Conservation (phyloP, 2,329 filamentous ascomycete genomes). For the Fusarium pseudocircinatum region DNA sequence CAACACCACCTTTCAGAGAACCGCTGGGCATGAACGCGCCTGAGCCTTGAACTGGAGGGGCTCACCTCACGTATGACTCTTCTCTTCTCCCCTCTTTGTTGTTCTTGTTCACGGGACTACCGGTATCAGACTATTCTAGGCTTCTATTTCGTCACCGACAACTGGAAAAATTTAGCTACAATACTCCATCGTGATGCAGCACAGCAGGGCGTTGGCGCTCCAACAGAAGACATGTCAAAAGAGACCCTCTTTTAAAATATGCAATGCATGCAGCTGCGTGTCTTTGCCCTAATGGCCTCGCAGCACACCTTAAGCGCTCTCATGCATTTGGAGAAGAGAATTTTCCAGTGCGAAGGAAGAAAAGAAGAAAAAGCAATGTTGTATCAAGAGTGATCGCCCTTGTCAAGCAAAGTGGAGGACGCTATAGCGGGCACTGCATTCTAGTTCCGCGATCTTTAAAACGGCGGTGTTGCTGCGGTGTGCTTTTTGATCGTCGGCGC, state of each 20-base stretch:
- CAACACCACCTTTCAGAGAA: constrained; percentile 30
- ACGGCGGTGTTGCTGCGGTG: constrained; percentile 28
- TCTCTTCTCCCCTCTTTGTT: constrained; percentile 5
- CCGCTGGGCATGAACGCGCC: constrained; percentile 43
- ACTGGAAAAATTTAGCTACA: constrained; percentile 9
- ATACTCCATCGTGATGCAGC: constrained; percentile 38
- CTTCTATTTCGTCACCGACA: constrained; percentile 39
- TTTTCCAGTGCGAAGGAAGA: constrained; percentile 37
- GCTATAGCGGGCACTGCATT: constrained; percentile 36
- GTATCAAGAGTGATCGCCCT: constrained; percentile 20
- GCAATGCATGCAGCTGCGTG: constrained; percentile 37
- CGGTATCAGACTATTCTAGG: constrained; percentile 17
- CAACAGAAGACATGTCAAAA: constrained; percentile 25
- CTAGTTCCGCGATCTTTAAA: constrained; percentile 32
- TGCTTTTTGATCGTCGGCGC: constrained; percentile 29
- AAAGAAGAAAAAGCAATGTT: constrained; percentile 19
- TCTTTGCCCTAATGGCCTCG: constrained; percentile 39
- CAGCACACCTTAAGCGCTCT: constrained; percentile 22
- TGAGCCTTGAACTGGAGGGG: constrained; percentile 40
- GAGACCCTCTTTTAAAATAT: constrained; percentile 35
- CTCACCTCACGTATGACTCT: constrained; percentile 34
- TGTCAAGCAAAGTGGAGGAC: constrained; percentile 25
- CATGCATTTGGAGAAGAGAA: constrained; percentile 12
- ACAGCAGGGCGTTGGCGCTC: constrained; percentile 24
- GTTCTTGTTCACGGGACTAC: constrained; percentile 5